Evolutionary conservation across 441 rosid species (phyloP).

Genomic region (Kokia cookei): DNA sequence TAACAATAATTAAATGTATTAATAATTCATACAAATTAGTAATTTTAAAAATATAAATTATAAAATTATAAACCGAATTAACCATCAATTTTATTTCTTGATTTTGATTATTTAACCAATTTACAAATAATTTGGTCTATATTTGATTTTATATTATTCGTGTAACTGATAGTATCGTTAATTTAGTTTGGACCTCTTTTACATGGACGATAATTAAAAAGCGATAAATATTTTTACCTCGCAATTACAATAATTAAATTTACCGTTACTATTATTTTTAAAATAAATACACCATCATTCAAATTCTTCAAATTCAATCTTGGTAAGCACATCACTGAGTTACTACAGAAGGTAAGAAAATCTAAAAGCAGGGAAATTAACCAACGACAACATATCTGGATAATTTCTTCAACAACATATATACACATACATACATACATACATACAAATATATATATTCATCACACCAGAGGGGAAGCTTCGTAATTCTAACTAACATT

Average conservation of each 20-base stretch:
- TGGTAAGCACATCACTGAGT: too few relatives aligned
- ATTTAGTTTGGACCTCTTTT: too few relatives aligned
- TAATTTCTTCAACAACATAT: not conserved
- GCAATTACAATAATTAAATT: fast-evolving
- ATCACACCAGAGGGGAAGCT: not conserved
- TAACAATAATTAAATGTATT: too few relatives aligned
- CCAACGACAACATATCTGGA: not conserved
- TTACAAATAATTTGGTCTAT: too few relatives aligned
- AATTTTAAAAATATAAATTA: too few relatives aligned
- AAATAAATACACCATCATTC: fast-evolving
- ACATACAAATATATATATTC: not conserved
- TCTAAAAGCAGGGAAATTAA: not conserved
- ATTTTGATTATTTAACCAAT: too few relatives aligned
- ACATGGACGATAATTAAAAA: fast-evolving
- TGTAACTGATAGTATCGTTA: fast-evolving
- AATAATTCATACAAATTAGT: too few relatives aligned
- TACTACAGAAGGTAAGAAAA: too few relatives aligned
- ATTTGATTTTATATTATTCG: too few relatives aligned
- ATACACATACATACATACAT: not conserved
- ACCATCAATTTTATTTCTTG: too few relatives aligned
- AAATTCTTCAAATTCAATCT: too few relatives aligned
- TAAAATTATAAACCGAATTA: fast-evolving
- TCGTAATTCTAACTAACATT: not conserved
- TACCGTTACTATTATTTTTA: fast-evolving
- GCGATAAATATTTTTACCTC: fast-evolving